phyloP scores from a whole-genome alignment of 1,284 basidiomycete species.

The Apiotrichum montevideense region DNA sequence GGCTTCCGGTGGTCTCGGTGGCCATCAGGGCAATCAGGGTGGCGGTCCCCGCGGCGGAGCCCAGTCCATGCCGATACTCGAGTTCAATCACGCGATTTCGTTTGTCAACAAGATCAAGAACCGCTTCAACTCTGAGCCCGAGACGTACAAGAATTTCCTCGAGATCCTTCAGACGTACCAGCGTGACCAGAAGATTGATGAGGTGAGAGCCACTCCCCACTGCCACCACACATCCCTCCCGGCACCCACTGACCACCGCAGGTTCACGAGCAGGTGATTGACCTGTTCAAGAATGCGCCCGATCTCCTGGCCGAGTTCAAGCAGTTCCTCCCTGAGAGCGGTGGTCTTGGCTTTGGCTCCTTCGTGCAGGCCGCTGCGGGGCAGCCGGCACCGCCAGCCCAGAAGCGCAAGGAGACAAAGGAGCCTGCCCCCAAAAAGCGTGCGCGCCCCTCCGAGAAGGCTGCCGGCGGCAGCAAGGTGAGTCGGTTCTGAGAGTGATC shows the following conservation, averaged over 20 bases:
- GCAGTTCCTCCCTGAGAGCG: conserved; percentile 76
- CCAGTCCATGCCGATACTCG: conserved; percentile 50
- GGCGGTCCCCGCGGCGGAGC: conserved; percentile 25
- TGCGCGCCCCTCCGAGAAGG: conserved; percentile 51
- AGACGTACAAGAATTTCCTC: conserved; percentile 96
- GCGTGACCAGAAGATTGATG: conserved; percentile 82
- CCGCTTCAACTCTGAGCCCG: conserved; percentile 81
- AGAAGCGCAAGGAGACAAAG: conserved; percentile 38
- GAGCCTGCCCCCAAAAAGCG: conserved; percentile 39
- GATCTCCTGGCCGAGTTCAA: conserved; percentile 95
- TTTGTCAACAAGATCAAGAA: conserved; percentile 99
- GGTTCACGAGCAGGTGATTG: conserved; percentile 88
- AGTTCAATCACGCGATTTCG: conserved; percentile 96
- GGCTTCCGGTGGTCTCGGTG: conserved; percentile 22
- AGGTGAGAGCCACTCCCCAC: conserved; percentile 56
- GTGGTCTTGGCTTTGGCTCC: conserved; percentile 40
- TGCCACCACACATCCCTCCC: too few relatives aligned
- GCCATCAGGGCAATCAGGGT: conserved; percentile 22
- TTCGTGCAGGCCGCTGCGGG: conserved; percentile 29
- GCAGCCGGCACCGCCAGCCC: conserved; percentile 3
- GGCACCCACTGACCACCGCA: conserved; percentile 39
- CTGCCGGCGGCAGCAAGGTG: conserved; percentile 19
- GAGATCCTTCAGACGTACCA: conserved; percentile 98
- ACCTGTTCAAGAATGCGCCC: conserved; percentile 84
- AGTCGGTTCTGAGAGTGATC: background rate